Conservation (phyloP, 345 rosid genomes). For the Arabis hirsuta region DNA sequence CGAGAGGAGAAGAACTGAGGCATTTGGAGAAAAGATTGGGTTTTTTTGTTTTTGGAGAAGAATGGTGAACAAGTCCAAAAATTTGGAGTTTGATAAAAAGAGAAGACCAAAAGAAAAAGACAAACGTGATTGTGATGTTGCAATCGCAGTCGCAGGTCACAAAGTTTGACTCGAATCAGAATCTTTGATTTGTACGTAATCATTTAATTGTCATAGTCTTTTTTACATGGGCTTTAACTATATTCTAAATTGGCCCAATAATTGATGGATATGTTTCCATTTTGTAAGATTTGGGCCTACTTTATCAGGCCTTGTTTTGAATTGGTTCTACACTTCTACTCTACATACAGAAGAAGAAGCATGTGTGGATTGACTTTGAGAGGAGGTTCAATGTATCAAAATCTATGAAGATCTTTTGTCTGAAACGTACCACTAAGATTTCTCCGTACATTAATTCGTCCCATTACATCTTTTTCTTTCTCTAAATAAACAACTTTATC, state of each 20-base stretch:
- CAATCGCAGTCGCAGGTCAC: neutral
- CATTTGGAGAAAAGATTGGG: conserved; percentile 7
- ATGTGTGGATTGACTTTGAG: neutral
- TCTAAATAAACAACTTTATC: too few species aligned
- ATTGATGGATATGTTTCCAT: neutral
- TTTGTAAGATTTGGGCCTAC: neutral
- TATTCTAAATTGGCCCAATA: neutral
- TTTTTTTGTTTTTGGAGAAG: neutral
- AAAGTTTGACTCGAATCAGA: neutral
- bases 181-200: neutral
- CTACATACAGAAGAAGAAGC: neutral
- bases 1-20: conserved; percentile 1
- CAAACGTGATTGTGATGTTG: neutral
- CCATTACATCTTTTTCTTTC: neutral
- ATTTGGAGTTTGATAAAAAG: neutral
- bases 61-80: neutral
- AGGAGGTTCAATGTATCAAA: conserved; percentile 41
- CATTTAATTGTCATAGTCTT: neutral
- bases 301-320: neutral
- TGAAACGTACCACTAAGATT: conserved; percentile 29
- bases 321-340: neutral
- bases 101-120: neutral
- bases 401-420: conserved; percentile 33
- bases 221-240: neutral
- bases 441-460: conserved; percentile 28